A percentile compares a stretch with the other conserved stretches of the same genome.
Evolutionary conservation across 257 asterid genomes (phyloP).

Genomic region (Apocynum venetum): DNA sequence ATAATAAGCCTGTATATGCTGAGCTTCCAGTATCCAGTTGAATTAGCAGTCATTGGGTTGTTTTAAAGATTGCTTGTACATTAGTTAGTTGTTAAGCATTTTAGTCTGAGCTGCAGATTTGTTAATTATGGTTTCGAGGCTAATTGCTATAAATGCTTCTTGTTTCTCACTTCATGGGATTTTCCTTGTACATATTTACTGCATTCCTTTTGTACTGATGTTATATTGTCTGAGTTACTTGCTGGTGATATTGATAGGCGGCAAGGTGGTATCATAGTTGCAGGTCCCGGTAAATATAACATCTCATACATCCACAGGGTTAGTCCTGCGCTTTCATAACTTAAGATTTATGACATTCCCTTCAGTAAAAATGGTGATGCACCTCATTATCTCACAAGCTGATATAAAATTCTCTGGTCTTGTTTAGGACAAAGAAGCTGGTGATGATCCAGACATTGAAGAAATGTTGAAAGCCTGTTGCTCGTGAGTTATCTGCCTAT

Average conservation of each 20-base stretch:
- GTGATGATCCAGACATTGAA: conserved; percentile 73
- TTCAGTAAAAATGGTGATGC: background rate
- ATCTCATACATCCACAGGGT: conserved; percentile 83
- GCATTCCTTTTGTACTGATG: background rate
- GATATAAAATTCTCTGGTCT: conserved; percentile 11
- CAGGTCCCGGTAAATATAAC: conserved; percentile 86
- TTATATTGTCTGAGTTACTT: background rate
- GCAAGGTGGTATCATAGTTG: conserved; percentile 92
- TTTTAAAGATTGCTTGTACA: background rate
- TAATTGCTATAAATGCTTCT: background rate
- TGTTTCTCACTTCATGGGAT: background rate
- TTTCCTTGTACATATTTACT: background rate
- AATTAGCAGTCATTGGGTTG: background rate
- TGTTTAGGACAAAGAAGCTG: conserved; percentile 85
- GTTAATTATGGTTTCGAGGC: background rate
- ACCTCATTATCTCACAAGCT: background rate
- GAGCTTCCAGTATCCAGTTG: background rate
- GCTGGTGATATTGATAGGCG: conserved; percentile 49
- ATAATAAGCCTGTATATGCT: background rate
- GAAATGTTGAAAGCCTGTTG: conserved; percentile 78
- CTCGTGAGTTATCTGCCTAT: background rate
- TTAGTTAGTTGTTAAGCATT: background rate
- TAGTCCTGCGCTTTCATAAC: conserved; percentile 14
- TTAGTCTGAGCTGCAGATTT: background rate
- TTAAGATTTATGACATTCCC: background rate